Evolutionary conservation across 225 moss, liverwort and hornwort species (phyloP), one percentile per base, ranked within the genome.

Genomic region (Sphagnum tenellum): DNA sequence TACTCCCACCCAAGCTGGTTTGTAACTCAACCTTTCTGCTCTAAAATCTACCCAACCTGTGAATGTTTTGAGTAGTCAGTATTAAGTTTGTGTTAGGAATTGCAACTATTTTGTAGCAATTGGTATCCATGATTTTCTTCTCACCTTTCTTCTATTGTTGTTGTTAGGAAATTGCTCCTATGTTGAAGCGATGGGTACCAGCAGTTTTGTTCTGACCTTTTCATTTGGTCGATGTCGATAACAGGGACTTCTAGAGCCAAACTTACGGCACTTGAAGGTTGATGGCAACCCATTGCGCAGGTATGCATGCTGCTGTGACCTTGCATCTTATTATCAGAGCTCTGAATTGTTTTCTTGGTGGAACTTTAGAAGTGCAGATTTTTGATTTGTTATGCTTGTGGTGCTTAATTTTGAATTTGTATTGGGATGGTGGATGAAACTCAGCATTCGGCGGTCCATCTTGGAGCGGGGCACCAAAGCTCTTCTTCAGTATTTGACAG

Each of bases 241-340:
- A 72, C 65, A 90, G 90, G 94, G 94, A 48, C 78, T 94, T 65
- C 77, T 94, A 62, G 94, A 94, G 74, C 85, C 90, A 64, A 78
- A 86, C 44, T 73, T 94, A 68, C 85, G 87, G 66, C 87, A 89
- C 68, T 75, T 94, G 78, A 94, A 89, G 74, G 78, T 94, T 5
- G 94, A 91, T 64, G 94, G 94, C 52, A 94, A 94, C 50, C 91
- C 94, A 4, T 74, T 94, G 69, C 84, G 94, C 67, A 93, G 90
- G 90, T 90, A 73, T 55, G 10, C 3, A 9, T 50, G 45, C n/a
- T 55, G 5, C 4, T 53, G 46, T 11, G 57, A 3, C 10, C 4
- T 44, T 57, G 13, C 11, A 52, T 45, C 3, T 12, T 8, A 9
- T 44, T 65, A 55, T 50, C 45, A n/a, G 9, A 14, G 56, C 60